These are phyloP conservation scores for Moniliophthora roreri DNA, from an alignment of 1,284 basidiomycete species.

Conservation along the genomic window DNA sequence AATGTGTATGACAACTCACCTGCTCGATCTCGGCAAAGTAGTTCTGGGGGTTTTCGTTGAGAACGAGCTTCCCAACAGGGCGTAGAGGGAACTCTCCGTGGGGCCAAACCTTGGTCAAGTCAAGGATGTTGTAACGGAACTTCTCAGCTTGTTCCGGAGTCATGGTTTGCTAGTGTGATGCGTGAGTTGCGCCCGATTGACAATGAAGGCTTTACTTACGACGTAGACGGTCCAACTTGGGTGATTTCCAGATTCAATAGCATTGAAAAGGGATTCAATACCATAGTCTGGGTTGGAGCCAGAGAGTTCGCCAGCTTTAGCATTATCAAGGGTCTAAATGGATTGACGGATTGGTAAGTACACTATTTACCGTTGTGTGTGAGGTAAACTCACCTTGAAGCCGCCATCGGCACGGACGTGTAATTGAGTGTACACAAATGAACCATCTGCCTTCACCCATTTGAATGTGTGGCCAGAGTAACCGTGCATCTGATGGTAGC, in stretches of 20 bases:
- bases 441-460: constrained; percentile 79
- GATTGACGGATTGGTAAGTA: no score
- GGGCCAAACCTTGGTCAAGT: constrained; percentile 91
- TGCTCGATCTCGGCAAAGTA: constrained; percentile 89
- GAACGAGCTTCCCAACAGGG: constrained; percentile 80
- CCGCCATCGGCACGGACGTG: constrained; percentile 78
- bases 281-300: constrained; percentile 85
- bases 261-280: constrained; percentile 74
- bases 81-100: constrained; percentile 86
- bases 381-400: constrained; percentile 55
- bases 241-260: constrained; percentile 76
- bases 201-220: constrained; percentile 39
- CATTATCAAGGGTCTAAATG: constrained; percentile 69
- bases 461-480: constrained; percentile 95
- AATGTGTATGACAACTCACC: constrained; percentile 30
- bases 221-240: constrained; percentile 82
- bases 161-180: constrained; percentile 74
- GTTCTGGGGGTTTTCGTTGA: constrained; percentile 86
- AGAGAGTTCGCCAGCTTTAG: constrained; percentile 52
- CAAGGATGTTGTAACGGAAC: constrained; percentile 86
- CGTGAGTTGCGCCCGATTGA: background rate
- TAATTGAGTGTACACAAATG: constrained; percentile 83
- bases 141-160: constrained; percentile 87
- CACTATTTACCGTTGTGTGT: background rate
- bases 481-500: constrained; percentile 82